A percentile compares a stretch with the other conserved stretches of the same genome.
These are phyloP conservation scores for Heritiera littoralis DNA, from an alignment of 345 rosid genomes.

Conservation along the genomic window DNA sequence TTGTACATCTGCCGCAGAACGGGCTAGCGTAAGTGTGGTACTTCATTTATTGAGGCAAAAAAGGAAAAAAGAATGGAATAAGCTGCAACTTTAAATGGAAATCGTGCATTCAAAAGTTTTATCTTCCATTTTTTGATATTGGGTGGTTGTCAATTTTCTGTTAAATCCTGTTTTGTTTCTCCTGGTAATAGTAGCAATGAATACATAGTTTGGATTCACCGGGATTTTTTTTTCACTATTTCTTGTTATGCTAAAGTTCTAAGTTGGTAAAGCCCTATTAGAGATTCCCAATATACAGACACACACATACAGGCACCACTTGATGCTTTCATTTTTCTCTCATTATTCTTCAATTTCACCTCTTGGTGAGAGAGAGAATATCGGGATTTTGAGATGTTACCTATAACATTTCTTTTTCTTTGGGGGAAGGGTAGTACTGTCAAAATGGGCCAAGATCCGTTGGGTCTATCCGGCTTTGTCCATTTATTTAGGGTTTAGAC, in stretches of 20 bases:
- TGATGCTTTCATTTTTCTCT: not conserved
- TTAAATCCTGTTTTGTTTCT: not conserved
- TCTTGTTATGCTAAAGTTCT: not conserved
- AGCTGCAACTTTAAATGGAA: not conserved
- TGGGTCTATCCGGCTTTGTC: too few species aligned
- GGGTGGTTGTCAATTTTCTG: not conserved
- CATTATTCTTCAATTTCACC: not conserved
- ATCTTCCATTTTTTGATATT: not conserved
- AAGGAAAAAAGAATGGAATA: not conserved
- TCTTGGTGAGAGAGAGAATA: not conserved
- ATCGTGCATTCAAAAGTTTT: not conserved
- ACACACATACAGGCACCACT: not conserved
- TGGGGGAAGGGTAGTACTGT: too few species aligned
- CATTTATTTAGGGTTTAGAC: too few species aligned
- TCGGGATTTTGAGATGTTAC: not conserved
- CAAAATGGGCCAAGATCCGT: too few species aligned
- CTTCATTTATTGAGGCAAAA: slow-evolving; percentile 1
- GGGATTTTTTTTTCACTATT: not conserved
- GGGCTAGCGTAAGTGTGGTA: slow-evolving; percentile 71
- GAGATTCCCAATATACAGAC: not conserved
- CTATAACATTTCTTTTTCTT: not conserved
- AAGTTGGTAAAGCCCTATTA: not conserved
- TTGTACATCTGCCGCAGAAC: slow-evolving; percentile 84
- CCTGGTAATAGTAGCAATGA: slow-evolving; percentile 8
- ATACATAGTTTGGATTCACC: too few species aligned